These are phyloP conservation scores for Rubroboletus pulcherrimus DNA, from an alignment of 768 basidiomycete genomes.

Conservation along the genomic window DNA sequence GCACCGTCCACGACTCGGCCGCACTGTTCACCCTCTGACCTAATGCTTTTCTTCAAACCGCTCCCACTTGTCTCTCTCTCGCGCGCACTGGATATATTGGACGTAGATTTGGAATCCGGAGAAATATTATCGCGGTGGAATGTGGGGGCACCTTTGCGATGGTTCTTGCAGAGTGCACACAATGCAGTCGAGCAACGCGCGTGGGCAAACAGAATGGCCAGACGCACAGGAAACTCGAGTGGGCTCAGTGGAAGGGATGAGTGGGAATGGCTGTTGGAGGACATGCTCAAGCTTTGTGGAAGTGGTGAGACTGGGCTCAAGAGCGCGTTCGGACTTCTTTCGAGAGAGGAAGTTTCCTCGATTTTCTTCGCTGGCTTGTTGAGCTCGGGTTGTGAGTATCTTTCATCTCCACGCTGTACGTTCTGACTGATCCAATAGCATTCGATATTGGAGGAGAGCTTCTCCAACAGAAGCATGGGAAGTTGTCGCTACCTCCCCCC, in stretches of 20 bases:
- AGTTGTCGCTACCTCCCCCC: slow-evolving; percentile 45
- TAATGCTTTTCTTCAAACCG: slow-evolving; percentile 79
- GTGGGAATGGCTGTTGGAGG: slow-evolving; percentile 85
- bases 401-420: neutral
- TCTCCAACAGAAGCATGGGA: slow-evolving; percentile 44
- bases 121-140: slow-evolving; percentile 90
- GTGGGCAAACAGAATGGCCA: slow-evolving; percentile 84
- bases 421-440: slow-evolving; percentile 37
- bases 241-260: slow-evolving; percentile 60
- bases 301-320: slow-evolving; percentile 58
- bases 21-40: slow-evolving; percentile 58
- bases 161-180: slow-evolving; percentile 79
- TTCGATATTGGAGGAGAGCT: slow-evolving; percentile 66
- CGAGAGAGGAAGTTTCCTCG: slow-evolving; percentile 64
- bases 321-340: slow-evolving; percentile 79
- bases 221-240: slow-evolving; percentile 57
- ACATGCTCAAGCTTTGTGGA: slow-evolving; percentile 80
- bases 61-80: slow-evolving; percentile 74
- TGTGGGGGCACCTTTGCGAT: slow-evolving; percentile 77
- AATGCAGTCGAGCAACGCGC: slow-evolving; percentile 69
- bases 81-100: slow-evolving; percentile 81
- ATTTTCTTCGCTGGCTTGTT: slow-evolving; percentile 87
- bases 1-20: slow-evolving; percentile 63
- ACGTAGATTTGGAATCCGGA: slow-evolving; percentile 90
- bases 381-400: slow-evolving; percentile 78